phyloP scores from a whole-genome alignment of 2,329 filamentous ascomycete genomes.

The Rutstroemia sp. region DNA sequence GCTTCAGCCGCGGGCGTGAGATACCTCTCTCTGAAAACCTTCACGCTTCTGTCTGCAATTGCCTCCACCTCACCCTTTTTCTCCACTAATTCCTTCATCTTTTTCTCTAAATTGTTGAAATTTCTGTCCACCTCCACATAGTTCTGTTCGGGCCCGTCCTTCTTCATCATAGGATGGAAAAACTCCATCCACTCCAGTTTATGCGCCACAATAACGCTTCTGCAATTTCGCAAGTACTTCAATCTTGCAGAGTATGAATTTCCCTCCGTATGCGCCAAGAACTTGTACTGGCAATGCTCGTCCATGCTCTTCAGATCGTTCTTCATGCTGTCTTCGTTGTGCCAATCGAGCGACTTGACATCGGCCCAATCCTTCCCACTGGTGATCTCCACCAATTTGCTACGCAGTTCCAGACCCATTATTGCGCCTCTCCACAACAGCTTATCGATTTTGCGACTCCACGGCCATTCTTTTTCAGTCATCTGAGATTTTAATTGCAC shows the following conservation, averaged over 20 bases:
- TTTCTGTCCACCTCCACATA: conserved; percentile 1
- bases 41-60: conserved; percentile 3
- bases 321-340: conserved; percentile 3
- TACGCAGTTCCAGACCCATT: conserved; percentile 24
- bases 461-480: conserved; percentile 29
- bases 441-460: conserved; percentile 31
- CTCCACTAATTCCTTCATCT: conserved; percentile 30
- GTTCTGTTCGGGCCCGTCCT: conserved; percentile 38
- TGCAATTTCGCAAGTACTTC: conserved; percentile 5
- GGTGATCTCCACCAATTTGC: conserved; percentile 11
- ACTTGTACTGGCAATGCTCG: conserved; percentile 4
- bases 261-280: conserved; percentile 5
- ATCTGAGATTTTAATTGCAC: conserved; percentile 31
- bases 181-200: conserved; percentile 8
- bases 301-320: conserved; percentile 7
- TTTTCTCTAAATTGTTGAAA: conserved; percentile 37
- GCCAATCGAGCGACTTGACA: conserved; percentile 28
- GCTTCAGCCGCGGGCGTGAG: conserved; percentile 41
- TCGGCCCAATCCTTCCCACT: conserved; percentile 38
- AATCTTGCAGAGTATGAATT: not conserved
- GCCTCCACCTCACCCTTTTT: conserved; percentile 31
- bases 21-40: conserved; percentile 34
- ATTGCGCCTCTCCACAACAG: conserved; percentile 44
- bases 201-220: conserved; percentile 3
- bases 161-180: conserved; percentile 8